phyloP scores from a whole-genome alignment of 2,329 filamentous ascomycete species.

The Calonectria pauciramosa region DNA sequence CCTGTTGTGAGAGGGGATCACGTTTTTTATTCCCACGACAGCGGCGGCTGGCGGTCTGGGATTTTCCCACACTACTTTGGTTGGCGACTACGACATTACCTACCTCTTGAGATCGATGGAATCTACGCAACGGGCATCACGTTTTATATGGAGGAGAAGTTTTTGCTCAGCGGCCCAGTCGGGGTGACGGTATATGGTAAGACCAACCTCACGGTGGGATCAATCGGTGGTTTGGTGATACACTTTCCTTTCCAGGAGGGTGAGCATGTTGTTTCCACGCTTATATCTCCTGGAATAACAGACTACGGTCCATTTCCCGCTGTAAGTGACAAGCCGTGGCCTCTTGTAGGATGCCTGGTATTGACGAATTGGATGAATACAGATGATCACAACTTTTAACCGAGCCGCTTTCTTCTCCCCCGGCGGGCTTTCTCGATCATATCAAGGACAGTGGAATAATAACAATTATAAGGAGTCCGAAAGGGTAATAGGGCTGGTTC shows the following conservation, averaged over 20 bases:
- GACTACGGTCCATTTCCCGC: neutral
- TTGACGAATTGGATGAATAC: neutral
- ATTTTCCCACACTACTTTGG: slow-evolving; percentile 9
- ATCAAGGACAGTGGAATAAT: neutral
- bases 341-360: too few species aligned
- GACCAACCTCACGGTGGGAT: neutral
- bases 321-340: neutral
- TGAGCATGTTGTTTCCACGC: neutral
- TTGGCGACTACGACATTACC: neutral
- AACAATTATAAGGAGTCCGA: neutral
- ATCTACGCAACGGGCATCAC: neutral
- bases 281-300: neutral
- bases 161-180: neutral
- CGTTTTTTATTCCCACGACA: neutral
- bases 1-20: neutral
- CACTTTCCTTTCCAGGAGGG: neutral
- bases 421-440: neutral
- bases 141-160: neutral
- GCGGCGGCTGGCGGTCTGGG: slow-evolving; percentile 1
- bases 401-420: slow-evolving; percentile 4
- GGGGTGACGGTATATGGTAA: neutral
- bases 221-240: neutral
- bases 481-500: neutral
- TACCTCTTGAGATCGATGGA: neutral
- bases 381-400: slow-evolving; percentile 1